These are phyloP conservation scores for Simplicillium sp. DNA, from an alignment of 2,329 filamentous ascomycete species.

Conservation along the genomic window DNA sequence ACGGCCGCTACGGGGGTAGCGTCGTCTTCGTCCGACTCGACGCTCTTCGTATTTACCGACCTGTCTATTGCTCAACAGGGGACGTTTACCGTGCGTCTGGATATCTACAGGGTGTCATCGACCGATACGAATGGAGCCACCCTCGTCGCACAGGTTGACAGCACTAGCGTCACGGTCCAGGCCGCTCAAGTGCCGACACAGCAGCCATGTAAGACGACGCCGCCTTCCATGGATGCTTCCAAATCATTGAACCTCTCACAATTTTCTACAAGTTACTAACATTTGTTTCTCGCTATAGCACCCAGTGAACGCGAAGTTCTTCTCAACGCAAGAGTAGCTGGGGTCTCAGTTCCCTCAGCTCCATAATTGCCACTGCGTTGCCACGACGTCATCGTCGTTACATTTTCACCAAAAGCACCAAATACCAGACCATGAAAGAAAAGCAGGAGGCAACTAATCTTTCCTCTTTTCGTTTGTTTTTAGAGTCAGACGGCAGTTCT, in stretches of 20 bases:
- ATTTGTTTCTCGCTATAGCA: constrained; percentile 1
- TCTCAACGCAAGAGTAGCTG: constrained; percentile 5
- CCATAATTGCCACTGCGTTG: neutral
- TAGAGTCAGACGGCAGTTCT: too few relatives aligned
- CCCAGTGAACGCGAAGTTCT: constrained; percentile 5
- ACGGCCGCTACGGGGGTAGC: constrained; percentile 10
- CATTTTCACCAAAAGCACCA: neutral
- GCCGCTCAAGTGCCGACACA: constrained; percentile 6
- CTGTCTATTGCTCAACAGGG: constrained; percentile 14
- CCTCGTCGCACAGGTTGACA: constrained; percentile 10
- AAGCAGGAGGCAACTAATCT: neutral
- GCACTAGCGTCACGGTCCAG: constrained; percentile 8
- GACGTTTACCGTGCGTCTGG: constrained; percentile 16
- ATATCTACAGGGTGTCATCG: constrained; percentile 15
- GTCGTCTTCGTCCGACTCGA: constrained; percentile 7
- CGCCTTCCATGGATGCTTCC: too few relatives aligned
- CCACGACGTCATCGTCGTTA: neutral
- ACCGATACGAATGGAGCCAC: constrained; percentile 6
- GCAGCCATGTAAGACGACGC: constrained; percentile 3
- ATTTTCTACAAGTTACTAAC: too few relatives aligned
- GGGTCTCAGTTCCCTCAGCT: constrained; percentile 6
- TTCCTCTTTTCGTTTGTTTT: too few relatives aligned
- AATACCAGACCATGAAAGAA: neutral
- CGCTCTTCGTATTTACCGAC: constrained; percentile 16
- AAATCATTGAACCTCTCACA: too few relatives aligned